Evolutionary conservation across 768 basidiomycete species (phyloP).

Genomic region (Tricholoma sp.): DNA sequence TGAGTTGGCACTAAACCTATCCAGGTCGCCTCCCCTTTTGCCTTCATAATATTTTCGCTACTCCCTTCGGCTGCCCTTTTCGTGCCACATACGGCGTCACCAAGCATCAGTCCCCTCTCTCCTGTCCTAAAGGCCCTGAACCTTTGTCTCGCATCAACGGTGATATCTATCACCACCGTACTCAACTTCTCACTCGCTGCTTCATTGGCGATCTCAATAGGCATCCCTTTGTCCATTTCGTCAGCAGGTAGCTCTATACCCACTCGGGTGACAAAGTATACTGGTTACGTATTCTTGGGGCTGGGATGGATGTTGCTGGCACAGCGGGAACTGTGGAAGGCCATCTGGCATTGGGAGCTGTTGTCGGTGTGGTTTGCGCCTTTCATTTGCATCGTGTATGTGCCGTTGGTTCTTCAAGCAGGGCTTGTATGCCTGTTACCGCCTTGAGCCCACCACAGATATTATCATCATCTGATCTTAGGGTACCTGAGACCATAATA

Average conservation of each 20-base stretch:
- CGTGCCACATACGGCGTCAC: conserved; percentile 14
- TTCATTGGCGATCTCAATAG: conserved; percentile 57
- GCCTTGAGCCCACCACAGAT: conserved; percentile 10
- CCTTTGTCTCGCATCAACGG: conserved; percentile 79
- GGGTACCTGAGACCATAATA: not conserved
- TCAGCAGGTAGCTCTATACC: conserved; percentile 22
- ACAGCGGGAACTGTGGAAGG: conserved; percentile 39
- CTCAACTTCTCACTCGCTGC: conserved; percentile 92
- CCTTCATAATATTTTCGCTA: conserved; percentile 24
- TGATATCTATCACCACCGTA: conserved; percentile 80
- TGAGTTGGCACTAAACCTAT: not conserved
- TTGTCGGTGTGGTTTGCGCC: conserved; percentile 82
- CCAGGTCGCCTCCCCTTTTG: conserved; percentile 19
- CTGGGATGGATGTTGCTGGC: conserved; percentile 55
- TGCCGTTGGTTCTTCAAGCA: conserved; percentile 70
- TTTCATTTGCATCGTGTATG: conserved; percentile 74
- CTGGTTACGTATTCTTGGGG: conserved; percentile 41
- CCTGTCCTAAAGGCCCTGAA: conserved; percentile 65
- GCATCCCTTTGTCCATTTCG: conserved; percentile 55
- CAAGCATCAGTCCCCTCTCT: conserved; percentile 34
- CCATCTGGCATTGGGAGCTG: conserved; percentile 75
- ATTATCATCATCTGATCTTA: not conserved
- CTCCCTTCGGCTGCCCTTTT: conserved; percentile 30
- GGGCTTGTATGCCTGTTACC: conserved; percentile 49
- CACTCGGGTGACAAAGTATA: conserved; percentile 24